Percentiles rank a stretch among this genome's conserved stretches.
phyloP scores from a whole-genome alignment of 371 early-diverging fungal species.

The Capniomyces stellatus region DNA sequence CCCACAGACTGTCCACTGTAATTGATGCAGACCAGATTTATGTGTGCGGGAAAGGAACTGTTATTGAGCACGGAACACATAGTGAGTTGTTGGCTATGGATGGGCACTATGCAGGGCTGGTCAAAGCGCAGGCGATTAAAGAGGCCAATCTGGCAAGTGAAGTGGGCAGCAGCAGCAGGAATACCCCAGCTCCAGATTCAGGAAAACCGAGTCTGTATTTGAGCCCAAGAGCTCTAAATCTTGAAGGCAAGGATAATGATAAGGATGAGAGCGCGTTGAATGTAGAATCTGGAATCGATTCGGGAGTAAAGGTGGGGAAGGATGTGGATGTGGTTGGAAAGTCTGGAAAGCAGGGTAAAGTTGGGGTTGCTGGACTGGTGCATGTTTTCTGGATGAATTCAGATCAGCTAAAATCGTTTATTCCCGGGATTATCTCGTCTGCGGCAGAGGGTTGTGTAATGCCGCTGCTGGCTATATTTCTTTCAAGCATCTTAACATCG shows the following conservation, averaged over 20 bases:
- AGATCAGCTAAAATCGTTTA: conserved; percentile 4
- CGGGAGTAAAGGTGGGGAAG: not conserved
- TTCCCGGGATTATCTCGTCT: conserved; percentile 17
- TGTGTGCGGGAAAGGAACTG: conserved; percentile 37
- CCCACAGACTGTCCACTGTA: conserved; percentile 66
- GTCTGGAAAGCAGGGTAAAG: not conserved
- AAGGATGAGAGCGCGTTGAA: not conserved
- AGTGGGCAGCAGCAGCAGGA: no score
- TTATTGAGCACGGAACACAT: conserved; percentile 14
- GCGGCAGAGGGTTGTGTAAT: conserved; percentile 31
- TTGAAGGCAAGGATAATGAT: not conserved
- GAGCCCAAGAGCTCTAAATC: no score
- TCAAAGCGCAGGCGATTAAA: conserved; percentile 20
- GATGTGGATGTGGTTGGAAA: not conserved
- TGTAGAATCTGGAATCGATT: no score
- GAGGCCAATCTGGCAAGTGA: no score
- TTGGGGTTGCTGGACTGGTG: not conserved
- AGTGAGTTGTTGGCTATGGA: conserved; percentile 35
- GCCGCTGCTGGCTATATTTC: conserved; percentile 32
- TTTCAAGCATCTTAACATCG: conserved; percentile 26
- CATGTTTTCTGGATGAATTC: conserved; percentile 5
- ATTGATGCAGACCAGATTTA: conserved; percentile 64
- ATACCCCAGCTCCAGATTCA: no score
- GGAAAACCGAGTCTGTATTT: no score
- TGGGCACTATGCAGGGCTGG: conserved; percentile 17